phyloP scores from a whole-genome alignment of 2,329 filamentous ascomycete species.

The Cryphonectria japonica region DNA sequence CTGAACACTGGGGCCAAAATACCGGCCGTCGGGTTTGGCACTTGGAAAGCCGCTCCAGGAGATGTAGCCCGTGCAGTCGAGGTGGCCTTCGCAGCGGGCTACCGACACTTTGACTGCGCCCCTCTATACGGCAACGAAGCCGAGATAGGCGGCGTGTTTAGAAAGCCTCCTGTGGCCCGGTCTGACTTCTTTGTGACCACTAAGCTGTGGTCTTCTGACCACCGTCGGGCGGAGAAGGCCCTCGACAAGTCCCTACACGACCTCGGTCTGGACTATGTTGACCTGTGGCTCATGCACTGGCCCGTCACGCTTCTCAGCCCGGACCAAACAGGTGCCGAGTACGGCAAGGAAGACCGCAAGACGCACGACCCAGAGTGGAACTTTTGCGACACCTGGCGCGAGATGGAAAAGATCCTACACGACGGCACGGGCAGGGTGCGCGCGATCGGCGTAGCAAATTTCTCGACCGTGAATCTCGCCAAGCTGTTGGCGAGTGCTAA shows the following conservation, averaged over 20 bases:
- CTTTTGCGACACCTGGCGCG: constrained; percentile 48
- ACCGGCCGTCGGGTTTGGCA: constrained; percentile 17
- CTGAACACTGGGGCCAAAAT: constrained; percentile 17
- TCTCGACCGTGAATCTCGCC: constrained; percentile 39
- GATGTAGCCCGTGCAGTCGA: constrained; percentile 35
- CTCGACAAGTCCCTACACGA: constrained; percentile 49
- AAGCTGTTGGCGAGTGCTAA: constrained; percentile 44
- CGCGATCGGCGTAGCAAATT: constrained; percentile 49
- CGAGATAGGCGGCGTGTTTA: constrained; percentile 33
- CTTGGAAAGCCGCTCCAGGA: constrained; percentile 27
- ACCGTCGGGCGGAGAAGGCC: constrained; percentile 38
- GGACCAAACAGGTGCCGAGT: constrained; percentile 19
- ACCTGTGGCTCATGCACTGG: constrained; percentile 58
- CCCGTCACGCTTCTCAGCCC: constrained; percentile 41
- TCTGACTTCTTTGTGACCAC: constrained; percentile 43
- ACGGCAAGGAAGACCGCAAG: constrained; percentile 17
- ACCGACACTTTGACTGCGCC: constrained; percentile 57
- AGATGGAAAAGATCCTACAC: constrained; percentile 49
- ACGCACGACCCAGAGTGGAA: constrained; percentile 1
- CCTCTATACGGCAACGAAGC: constrained; percentile 38
- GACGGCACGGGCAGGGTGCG: constrained; percentile 50
- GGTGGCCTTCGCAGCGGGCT: constrained; percentile 50
- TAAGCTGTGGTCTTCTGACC: constrained; percentile 45
- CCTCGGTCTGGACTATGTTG: constrained; percentile 53
- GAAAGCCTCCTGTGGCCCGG: constrained; percentile 38